Evolutionary conservation across 2,329 filamentous ascomycete species (phyloP).

Genomic region (Fonsecaea pugnacius): DNA sequence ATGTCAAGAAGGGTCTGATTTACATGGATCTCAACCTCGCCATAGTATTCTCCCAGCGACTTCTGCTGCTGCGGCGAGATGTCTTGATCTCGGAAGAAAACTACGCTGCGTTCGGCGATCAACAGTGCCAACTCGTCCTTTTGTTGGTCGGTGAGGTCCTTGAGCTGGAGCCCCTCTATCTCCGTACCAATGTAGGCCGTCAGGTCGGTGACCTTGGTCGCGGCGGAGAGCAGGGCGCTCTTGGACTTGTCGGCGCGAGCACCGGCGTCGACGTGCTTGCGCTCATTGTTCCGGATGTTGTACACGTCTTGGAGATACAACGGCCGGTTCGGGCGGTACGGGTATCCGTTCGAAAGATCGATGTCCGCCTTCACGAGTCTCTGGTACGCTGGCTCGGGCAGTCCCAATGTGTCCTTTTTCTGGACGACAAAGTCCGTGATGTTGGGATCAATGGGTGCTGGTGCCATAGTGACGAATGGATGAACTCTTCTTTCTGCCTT

Average conservation of each 20-base stretch:
- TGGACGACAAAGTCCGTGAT: constrained; percentile 68
- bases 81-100: constrained; percentile 57
- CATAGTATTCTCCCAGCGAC: constrained; percentile 40
- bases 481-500: neutral
- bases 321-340: constrained; percentile 69
- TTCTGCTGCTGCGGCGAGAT: constrained; percentile 47
- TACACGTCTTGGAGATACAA: constrained; percentile 72
- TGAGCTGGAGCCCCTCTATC: constrained; percentile 48
- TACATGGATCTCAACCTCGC: constrained; percentile 53
- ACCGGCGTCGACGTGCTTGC: constrained; percentile 63
- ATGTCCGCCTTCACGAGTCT: constrained; percentile 71
- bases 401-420: constrained; percentile 65
- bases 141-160: constrained; percentile 65
- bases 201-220: constrained; percentile 56
- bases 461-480: constrained; percentile 51
- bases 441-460: constrained; percentile 63
- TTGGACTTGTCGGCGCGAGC: constrained; percentile 61
- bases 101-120: constrained; percentile 55
- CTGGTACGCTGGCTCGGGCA: constrained; percentile 62
- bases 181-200: constrained; percentile 51
- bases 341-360: constrained; percentile 71
- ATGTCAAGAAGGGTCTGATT: constrained; percentile 49
- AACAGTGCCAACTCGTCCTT: constrained; percentile 64
- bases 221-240: constrained; percentile 46
- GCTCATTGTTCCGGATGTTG: constrained; percentile 64